Conservation (phyloP, 2,329 filamentous ascomycete genomes). For the Microdochium nivale region DNA sequence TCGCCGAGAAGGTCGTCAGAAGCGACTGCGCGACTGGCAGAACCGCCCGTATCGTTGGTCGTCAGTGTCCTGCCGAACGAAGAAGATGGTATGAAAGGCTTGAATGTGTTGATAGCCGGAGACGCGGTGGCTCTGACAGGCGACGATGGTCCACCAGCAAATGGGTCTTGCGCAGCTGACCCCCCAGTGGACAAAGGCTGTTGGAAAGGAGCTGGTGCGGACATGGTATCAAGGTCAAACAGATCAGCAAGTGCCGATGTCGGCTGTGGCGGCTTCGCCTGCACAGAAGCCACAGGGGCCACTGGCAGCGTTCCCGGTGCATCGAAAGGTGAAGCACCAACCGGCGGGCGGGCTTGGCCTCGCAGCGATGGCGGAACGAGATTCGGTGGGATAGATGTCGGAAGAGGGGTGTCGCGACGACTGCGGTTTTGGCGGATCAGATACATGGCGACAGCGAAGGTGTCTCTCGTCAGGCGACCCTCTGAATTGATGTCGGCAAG, state of each 20-base stretch:
- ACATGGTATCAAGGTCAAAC: slow-evolving; percentile 71
- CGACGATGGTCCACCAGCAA: slow-evolving; percentile 47
- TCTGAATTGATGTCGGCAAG: slow-evolving; percentile 89
- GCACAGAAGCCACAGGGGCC: slow-evolving; percentile 25
- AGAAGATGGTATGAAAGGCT: slow-evolving; percentile 86
- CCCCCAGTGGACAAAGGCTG: slow-evolving; percentile 64
- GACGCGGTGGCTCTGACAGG: slow-evolving; percentile 34
- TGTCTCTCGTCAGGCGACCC: slow-evolving; percentile 75
- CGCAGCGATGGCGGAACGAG: slow-evolving; percentile 84
- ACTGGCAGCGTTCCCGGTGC: slow-evolving; percentile 16
- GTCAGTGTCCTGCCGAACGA: slow-evolving; percentile 81
- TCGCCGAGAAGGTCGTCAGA: slow-evolving; percentile 86
- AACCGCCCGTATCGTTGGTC: slow-evolving; percentile 63
- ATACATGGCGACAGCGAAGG: slow-evolving; percentile 97
- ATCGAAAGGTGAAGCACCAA: slow-evolving; percentile 43
- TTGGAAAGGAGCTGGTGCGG: slow-evolving; percentile 49
- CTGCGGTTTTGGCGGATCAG: slow-evolving; percentile 84
- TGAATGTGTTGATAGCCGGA: slow-evolving; percentile 53
- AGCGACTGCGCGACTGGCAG: slow-evolving; percentile 30
- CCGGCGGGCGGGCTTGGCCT: slow-evolving; percentile 38
- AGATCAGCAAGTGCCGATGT: slow-evolving; percentile 89
- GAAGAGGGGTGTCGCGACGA: slow-evolving; percentile 59
- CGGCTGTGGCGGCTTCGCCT: slow-evolving; percentile 28
- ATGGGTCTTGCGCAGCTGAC: slow-evolving; percentile 57
- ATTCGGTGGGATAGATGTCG: slow-evolving; percentile 68